Evolutionary conservation across 768 basidiomycete species (phyloP).

Genomic region (Chalciporus pseudorubinellus): DNA sequence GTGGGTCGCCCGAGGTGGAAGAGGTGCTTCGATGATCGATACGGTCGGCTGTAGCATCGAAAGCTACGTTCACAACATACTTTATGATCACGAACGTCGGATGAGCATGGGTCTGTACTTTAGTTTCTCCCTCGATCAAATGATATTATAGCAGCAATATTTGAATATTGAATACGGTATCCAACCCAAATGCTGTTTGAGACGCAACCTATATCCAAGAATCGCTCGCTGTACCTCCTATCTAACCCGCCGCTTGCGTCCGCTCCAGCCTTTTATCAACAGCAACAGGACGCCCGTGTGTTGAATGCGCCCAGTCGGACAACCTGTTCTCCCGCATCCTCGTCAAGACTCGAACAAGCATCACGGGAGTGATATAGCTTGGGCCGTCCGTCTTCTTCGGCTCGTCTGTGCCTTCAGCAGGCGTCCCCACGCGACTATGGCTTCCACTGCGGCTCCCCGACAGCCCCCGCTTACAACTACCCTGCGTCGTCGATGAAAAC

Average conservation of each 20-base stretch:
- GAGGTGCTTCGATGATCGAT: neutral
- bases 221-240: too few species aligned
- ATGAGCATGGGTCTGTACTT: too few species aligned
- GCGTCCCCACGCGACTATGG: slow-evolving; percentile 27
- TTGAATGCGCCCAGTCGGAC: slow-evolving; percentile 52
- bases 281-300: slow-evolving; percentile 48
- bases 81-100: too few species aligned
- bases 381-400: slow-evolving; percentile 9
- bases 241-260: slow-evolving; percentile 58
- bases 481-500: slow-evolving; percentile 18
- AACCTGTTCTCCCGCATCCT: slow-evolving; percentile 67
- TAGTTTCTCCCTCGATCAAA: neutral
- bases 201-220: too few species aligned
- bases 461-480: slow-evolving; percentile 23
- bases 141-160: neutral
- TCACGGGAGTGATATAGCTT: slow-evolving; percentile 51
- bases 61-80: neutral
- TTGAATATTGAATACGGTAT: neutral
- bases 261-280: slow-evolving; percentile 76
- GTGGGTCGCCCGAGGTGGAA: neutral
- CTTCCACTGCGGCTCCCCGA: slow-evolving; percentile 26
- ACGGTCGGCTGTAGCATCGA: neutral
- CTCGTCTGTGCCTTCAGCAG: slow-evolving; percentile 25
- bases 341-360: slow-evolving; percentile 54
- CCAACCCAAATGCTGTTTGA: too few species aligned